These are phyloP conservation scores for Globisporangium viniferum DNA, from an alignment of 352 stramenopile genomes.

Conservation along the genomic window DNA sequence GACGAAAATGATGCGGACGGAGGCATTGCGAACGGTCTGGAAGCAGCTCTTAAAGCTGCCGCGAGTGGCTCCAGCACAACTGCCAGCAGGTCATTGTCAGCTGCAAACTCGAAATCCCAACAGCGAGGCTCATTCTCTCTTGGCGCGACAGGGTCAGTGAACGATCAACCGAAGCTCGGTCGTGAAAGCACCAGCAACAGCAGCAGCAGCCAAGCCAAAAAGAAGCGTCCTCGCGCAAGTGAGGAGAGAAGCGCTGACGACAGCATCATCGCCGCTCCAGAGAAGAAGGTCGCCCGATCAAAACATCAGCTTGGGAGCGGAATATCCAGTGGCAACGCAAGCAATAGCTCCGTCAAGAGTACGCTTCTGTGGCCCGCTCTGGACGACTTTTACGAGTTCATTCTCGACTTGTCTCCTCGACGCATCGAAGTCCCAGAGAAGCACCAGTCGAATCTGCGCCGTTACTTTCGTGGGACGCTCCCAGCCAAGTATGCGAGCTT, in stretches of 20 bases:
- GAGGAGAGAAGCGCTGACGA: not conserved
- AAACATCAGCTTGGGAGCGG: conserved; percentile 2
- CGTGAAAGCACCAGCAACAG: not conserved
- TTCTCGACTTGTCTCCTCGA: conserved; percentile 58
- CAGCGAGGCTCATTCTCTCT: conserved; percentile 11
- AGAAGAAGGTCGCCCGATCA: conserved; percentile 14
- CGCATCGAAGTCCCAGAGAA: conserved; percentile 34
- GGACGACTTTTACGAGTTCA: conserved; percentile 74
- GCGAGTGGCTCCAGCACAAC: conserved; percentile 9
- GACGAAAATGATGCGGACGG: conserved; percentile 2
- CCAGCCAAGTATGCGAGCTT: conserved; percentile 45
- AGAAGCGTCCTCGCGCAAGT: conserved; percentile 10
- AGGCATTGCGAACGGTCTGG: conserved; percentile 37
- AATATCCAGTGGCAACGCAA: not conserved
- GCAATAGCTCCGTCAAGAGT: conserved; percentile 27
- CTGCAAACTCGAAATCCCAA: not conserved
- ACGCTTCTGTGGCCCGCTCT: conserved; percentile 69
- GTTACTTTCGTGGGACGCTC: conserved; percentile 32
- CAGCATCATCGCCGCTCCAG: not conserved
- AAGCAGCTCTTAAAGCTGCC: conserved; percentile 53
- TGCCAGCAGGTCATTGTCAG: not conserved
- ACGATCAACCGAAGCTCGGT: conserved; percentile 11
- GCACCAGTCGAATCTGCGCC: conserved; percentile 26
- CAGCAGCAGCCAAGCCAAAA: conserved; percentile 11
- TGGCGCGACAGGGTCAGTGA: not conserved